These are phyloP conservation scores for Boletus eberwhitei DNA, from an alignment of 768 basidiomycete species.

Conservation along the genomic window DNA sequence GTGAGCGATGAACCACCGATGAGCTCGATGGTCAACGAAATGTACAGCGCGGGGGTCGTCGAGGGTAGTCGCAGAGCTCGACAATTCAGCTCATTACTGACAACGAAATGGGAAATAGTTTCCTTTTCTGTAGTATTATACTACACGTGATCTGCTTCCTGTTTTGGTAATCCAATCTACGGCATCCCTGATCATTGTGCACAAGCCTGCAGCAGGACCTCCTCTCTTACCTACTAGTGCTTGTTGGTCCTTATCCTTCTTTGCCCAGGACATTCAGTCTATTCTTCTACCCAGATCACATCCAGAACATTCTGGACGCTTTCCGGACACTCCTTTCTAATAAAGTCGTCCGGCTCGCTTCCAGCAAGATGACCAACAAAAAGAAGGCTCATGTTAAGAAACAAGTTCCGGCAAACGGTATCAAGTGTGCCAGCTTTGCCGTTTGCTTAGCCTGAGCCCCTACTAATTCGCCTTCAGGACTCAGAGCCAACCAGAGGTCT, in stretches of 20 bases:
- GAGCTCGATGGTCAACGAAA: background rate
- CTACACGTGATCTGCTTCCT: conserved; percentile 11
- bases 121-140: background rate
- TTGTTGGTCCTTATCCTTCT: background rate
- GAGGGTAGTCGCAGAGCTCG: background rate
- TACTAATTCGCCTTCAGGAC: conserved; percentile 17
- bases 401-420: conserved; percentile 23
- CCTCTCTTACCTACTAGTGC: background rate
- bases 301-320: conserved; percentile 6
- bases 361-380: conserved; percentile 29
- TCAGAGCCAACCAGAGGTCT: conserved; percentile 6
- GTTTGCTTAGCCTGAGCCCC: background rate
- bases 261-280: background rate
- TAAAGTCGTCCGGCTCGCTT: background rate
- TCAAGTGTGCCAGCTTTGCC: conserved; percentile 18
- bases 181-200: background rate
- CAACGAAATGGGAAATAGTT: conserved; percentile 6
- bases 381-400: conserved; percentile 31
- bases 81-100: background rate
- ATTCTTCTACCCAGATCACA: background rate
- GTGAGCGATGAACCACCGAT: background rate
- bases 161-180: conserved; percentile 5
- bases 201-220: background rate
- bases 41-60: conserved; percentile 2
- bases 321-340: conserved; percentile 1